A percentile compares a stretch with the other conserved stretches of the same genome.
These are phyloP conservation scores for Capsicum pubescens DNA, from an alignment of 257 asterid species.

Conservation along the genomic window DNA sequence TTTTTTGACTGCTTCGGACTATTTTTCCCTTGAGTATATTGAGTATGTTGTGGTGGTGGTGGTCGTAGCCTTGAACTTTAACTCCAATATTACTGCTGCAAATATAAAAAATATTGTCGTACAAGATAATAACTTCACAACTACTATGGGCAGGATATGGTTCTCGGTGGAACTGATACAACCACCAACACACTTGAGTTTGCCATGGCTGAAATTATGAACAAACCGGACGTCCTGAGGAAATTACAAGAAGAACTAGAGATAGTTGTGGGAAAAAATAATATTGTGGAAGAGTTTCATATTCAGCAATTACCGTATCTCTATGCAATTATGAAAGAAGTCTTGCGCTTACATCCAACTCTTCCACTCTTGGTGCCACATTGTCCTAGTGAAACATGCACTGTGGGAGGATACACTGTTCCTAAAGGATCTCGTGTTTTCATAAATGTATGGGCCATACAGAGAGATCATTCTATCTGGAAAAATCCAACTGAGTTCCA, in stretches of 20 bases:
- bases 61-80: neutral
- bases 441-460: conserved; percentile 71
- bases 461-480: conserved; percentile 63
- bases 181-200: conserved; percentile 67
- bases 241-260: conserved; percentile 62
- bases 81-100: neutral
- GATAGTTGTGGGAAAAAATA: conserved; percentile 48
- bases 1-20: too few species aligned
- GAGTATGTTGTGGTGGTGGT: too few species aligned
- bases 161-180: conserved; percentile 75
- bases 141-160: conserved; percentile 57
- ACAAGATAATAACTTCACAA: conserved; percentile 1
- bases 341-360: conserved; percentile 58
- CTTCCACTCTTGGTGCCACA: conserved; percentile 74
- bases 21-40: neutral
- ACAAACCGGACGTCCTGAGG: conserved; percentile 49
- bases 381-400: conserved; percentile 57
- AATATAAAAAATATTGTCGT: neutral
- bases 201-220: conserved; percentile 71
- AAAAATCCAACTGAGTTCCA: conserved; percentile 49
- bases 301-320: conserved; percentile 54
- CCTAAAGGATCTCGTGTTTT: conserved; percentile 66
- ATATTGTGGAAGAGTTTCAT: conserved; percentile 61
- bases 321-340: conserved; percentile 61
- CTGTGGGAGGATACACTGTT: conserved; percentile 52